Base-by-base conservation (phyloP, 768 basidiomycete species). In the Leccinum truebloodii region DNA sequence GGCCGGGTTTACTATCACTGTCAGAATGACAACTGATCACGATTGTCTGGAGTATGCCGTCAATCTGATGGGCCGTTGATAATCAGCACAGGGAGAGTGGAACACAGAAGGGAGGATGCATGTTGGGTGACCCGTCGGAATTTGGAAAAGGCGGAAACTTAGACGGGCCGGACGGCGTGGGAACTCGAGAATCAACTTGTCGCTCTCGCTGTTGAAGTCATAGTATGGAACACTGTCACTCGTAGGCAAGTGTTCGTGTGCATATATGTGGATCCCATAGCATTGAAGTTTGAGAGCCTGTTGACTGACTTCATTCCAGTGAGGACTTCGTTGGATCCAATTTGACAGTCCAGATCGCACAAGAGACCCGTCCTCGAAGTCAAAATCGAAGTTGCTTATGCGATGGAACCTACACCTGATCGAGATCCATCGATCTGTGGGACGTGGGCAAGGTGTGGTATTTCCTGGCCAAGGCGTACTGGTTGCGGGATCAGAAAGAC, bases 361-460 rank as follows among this genome's bases (percentile, higher is more conserved):
- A 41, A 18, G 70, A 72, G 22, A 52, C 12, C 3, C 28, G 34
- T 34, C 20, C 57, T 57, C 24, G 70, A 66, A 28, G 41, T 63
- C 7, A 62, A 63, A 35, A 39, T 56, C 1, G 52, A 64, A 2
- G 18, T 64, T 22, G 32, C 55, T 8, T 22, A n/a, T 32, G 39
- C 54, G 1, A 57, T 61, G n/a, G 65, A 64, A 34, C 52, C 62
- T 35, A 4, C 26, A 1, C 6, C 44, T 13, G n/a, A n/a, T n/a
- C n/a, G n/a, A n/a, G 58, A 54, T 18, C 52, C 62, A 16, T 44
- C 57, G 13, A 51, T 34, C 18, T 37, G 10, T 98, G 95, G 94
- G 89, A 97, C 71, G 83, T 90, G 2, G 86, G 94, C 0, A 95
- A 98, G 72, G 95, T 91, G 24, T 99, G 96, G 96, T 96, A 90